Evolutionary conservation across 352 stramenopile genomes (phyloP).

Genomic region (Phytophthora sojae): DNA sequence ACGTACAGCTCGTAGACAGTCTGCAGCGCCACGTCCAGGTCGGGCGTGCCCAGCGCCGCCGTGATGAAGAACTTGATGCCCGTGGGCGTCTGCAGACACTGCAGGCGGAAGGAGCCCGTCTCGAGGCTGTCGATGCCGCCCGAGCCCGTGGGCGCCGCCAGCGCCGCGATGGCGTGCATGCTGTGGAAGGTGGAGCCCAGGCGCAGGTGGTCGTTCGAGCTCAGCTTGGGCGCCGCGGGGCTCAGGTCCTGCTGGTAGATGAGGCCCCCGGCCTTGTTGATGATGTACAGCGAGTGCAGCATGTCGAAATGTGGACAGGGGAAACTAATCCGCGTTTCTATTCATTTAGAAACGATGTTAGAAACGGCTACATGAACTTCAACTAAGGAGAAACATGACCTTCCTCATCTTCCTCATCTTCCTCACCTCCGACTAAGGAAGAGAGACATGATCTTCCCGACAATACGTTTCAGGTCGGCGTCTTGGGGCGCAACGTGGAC

Average conservation of each 20-base stretch:
- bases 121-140: slow-evolving; percentile 93
- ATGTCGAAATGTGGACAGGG: slow-evolving; percentile 41
- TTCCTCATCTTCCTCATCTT: too few species aligned
- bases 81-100: slow-evolving; percentile 94
- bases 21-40: slow-evolving; percentile 86
- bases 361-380: neutral
- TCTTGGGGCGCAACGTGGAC: too few species aligned
- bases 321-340: neutral
- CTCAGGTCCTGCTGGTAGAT: slow-evolving; percentile 95
- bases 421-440: too few species aligned
- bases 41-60: slow-evolving; percentile 82
- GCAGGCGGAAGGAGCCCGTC: slow-evolving; percentile 91
- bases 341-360: neutral
- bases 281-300: slow-evolving; percentile 94
- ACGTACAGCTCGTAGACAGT: slow-evolving; percentile 95
- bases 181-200: slow-evolving; percentile 96
- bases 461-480: too few species aligned
- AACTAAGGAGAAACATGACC: neutral
- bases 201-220: slow-evolving; percentile 92
- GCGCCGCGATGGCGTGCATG: slow-evolving; percentile 92
- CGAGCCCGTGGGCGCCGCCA: slow-evolving; percentile 83
- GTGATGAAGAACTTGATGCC: slow-evolving; percentile 96
- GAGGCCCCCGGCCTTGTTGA: slow-evolving; percentile 94
- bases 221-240: slow-evolving; percentile 82
- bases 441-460: too few species aligned